Evolutionary conservation across 495 filamentous ascomycete species (phyloP), one percentile per base, ranked within the genome.

Genomic region (Tuber aestivum): DNA sequence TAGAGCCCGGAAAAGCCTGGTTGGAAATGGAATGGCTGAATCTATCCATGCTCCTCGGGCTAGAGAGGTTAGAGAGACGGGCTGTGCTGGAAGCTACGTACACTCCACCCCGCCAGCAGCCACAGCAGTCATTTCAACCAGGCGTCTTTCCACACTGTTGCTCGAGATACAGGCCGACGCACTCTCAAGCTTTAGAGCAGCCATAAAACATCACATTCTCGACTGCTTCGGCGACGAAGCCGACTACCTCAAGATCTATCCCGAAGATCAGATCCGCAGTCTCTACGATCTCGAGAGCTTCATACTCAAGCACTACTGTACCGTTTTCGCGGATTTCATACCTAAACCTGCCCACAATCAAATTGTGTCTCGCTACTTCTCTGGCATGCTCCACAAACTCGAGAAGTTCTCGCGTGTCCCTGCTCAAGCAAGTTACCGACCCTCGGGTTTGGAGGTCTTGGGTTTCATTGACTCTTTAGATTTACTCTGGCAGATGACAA

Each of bases 391-490:
- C 41, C 45, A 48, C 40, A 70, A 71, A 40, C 45, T 71, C 9
- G 69, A 42, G 45, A 72, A 68, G 78, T 56, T 72, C 23, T 27
- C 74, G 56, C 72, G 78, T 70, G n/a, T 48, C 65, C 48, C 50
- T 21, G 42, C 7, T 35, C 40, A 27, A 38, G 69, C 37, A n/a
- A 48, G 18, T 48, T 35, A 14, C 56, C 20, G 70, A 44, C 27
- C 73, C 70, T 48, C 44, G 27, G 37, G 70, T 35, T 65, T 9
- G 65, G 76, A 79, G 45, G 71, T 79, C n/a, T 73, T 44, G 37
- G 73, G 37, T 40, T 79, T 77, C 70, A 79, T 79, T 18, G 72
- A 79, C 18, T n/a, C 72, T 27, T 79, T 72, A 70, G 78, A 79
- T 70, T 61, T 72, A 23, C 61, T 79, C 70, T 79, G 78, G 78